Base-by-base conservation (phyloP, 1,139 yeast species). In the Suhomyces coccinellae region DNA sequence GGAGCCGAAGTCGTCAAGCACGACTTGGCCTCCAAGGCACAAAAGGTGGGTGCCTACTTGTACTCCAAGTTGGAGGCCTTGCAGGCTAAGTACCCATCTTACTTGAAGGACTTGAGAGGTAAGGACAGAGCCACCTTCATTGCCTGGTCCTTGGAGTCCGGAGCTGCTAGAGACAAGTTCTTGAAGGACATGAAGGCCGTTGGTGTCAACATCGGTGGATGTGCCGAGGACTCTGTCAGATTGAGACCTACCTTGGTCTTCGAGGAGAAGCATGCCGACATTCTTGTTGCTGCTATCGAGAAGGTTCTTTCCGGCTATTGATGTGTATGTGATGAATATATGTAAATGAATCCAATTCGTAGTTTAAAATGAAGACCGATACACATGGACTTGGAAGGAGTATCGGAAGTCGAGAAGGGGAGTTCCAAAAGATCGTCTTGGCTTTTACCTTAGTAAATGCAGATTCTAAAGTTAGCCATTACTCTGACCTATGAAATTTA, bases 131-230 rank as follows among this genome's bases (percentile, higher is more conserved):
- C 86, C 41, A 85, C 93, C 38, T 86, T 84, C 65, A 80, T 87
- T 65, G 95, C 95, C 11, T 86, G 89, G 83, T 86, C 85, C 53
- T 66, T 81, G 59, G 75, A 76, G 40, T 59, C 77, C 43, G 71
- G 79, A 38, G 73, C 67, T 33, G 71, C 73, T 26, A 79, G 95
- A 66, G 81, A 81, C 62, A 66, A 72, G 57, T 82, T 86, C 66
- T 67, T 85, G 61, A 56, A 59, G 47, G 76, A 74, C 49, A 75
- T 83, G 76, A 80, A 81, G 66, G 56, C 66, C 31, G 73, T 65
- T 38, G 95, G 95, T 59, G 75, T 86, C 52, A 85, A 86, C 65
- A 77, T 85, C 58, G 95, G 95, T 50, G 93, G 90, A 34, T 86
- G 95, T 66, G 91, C 91, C 38, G 85, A 79, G 46, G 74, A 69